phyloP scores from a whole-genome alignment of 2,329 filamentous ascomycete species.

The Cercospora sesami region DNA sequence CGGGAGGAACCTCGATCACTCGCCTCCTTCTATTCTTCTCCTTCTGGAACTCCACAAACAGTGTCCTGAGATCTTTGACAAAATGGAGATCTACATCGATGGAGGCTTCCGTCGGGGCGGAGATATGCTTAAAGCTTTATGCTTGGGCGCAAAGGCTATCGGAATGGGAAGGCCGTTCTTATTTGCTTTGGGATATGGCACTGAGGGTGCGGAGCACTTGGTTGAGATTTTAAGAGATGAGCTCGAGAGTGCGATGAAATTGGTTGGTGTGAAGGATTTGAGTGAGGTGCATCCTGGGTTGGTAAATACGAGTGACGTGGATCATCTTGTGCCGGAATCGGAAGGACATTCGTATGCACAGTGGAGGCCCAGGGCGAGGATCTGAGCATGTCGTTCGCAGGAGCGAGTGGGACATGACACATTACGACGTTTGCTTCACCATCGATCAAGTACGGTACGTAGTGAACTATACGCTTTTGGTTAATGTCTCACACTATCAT shows the following conservation, averaged over 20 bases:
- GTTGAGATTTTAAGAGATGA: conserved; percentile 52
- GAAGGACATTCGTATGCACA: conserved; percentile 23
- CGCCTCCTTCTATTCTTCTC: conserved; percentile 56
- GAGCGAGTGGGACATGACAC: background rate
- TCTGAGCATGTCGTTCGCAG: background rate
- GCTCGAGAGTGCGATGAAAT: conserved; percentile 63
- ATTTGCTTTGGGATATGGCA: conserved; percentile 61
- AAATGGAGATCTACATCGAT: conserved; percentile 59
- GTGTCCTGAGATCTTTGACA: conserved; percentile 50
- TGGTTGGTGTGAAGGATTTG: conserved; percentile 61
- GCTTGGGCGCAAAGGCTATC: conserved; percentile 62
- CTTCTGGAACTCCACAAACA: conserved; percentile 62
- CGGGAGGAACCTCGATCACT: conserved; percentile 39
- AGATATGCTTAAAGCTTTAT: conserved; percentile 67
- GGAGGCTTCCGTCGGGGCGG: conserved; percentile 64
- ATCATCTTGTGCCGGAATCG: conserved; percentile 48
- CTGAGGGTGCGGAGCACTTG: conserved; percentile 49
- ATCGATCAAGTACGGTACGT: too few species aligned
- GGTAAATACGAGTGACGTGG: conserved; percentile 53
- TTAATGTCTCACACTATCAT: too few species aligned
- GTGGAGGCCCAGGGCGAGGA: conserved; percentile 22
- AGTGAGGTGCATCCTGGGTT: conserved; percentile 60
- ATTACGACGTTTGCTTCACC: too few species aligned
- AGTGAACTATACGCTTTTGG: too few species aligned
- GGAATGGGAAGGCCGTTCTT: conserved; percentile 63